phyloP scores from a whole-genome alignment of 345 rosid genomes.

The Dovyalis caffra region DNA sequence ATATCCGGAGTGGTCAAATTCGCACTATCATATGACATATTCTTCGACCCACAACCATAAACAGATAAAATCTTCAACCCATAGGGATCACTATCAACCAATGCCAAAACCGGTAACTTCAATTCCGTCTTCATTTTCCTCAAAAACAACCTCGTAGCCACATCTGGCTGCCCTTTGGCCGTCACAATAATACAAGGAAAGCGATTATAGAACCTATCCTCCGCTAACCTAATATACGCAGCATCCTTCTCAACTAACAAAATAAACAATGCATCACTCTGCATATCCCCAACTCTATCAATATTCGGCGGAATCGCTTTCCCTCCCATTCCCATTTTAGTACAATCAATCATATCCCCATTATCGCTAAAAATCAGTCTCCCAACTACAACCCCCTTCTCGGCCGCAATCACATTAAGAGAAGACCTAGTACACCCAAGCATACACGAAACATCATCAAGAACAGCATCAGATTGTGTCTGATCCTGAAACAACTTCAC shows the following conservation, averaged over 20 bases:
- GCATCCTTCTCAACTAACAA: slow-evolving; percentile 93
- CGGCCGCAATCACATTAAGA: slow-evolving; percentile 87
- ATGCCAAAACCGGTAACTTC: slow-evolving; percentile 87
- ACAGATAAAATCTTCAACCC: slow-evolving; percentile 91
- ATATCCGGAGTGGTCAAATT: slow-evolving; percentile 96
- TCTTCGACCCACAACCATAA: slow-evolving; percentile 96
- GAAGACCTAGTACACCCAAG: slow-evolving; percentile 89
- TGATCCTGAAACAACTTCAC: slow-evolving; percentile 99
- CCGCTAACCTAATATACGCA: slow-evolving; percentile 88
- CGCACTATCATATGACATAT: slow-evolving; percentile 94
- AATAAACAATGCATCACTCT: slow-evolving; percentile 83
- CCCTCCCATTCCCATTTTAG: slow-evolving; percentile 99
- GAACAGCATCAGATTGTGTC: slow-evolving; percentile 79
- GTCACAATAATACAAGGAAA: slow-evolving; percentile 95
- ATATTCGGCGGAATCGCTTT: slow-evolving; percentile 97
- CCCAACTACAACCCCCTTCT: slow-evolving; percentile 97
- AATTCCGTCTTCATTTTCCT: slow-evolving; percentile 93
- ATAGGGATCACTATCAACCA: slow-evolving; percentile 96
- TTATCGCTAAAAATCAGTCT: slow-evolving; percentile 91
- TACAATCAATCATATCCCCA: slow-evolving; percentile 96
- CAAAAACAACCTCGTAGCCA: slow-evolving; percentile 89
- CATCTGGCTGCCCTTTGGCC: slow-evolving; percentile 96
- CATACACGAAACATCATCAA: slow-evolving; percentile 94
- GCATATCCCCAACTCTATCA: slow-evolving; percentile 93
- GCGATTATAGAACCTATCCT: slow-evolving; percentile 90